Base-by-base conservation (phyloP, 164 flowering plant genomes). In the Tetrastigma voinierianum region DNA sequence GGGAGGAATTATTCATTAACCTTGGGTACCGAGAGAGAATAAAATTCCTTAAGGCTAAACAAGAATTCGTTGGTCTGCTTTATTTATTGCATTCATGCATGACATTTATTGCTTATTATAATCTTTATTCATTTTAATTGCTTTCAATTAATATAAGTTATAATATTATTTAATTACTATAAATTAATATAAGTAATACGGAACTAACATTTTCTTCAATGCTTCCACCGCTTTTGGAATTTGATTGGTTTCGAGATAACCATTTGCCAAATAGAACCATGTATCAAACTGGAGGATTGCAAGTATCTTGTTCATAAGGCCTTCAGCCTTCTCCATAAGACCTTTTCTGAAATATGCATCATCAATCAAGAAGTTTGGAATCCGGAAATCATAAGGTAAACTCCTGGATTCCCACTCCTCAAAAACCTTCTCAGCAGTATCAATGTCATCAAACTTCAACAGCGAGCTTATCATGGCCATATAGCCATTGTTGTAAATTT, bases 251-350 rank as follows among this genome's bases (percentile, higher is more conserved):
- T 62, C 43, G 2, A 75, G 19, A 66, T 77, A 79, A 2, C 72
- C 86, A 0, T 46, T 13, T 8, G 85, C 83, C 61, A 87, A 16
- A 56, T 51, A 46, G n/a, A 43, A 77, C 81, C 86, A 81, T 51
- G 84, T 76, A 2, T 21, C 47, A 0, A 64, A n/a, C 57, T 3
- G 3, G 3, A 13, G 81, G 84, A 16, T 46, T 75, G 23, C 71
- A 63, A 65, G 15, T 9, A 59, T 73, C 45, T 46, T 70, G 51
- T 67, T 24, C 24, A 84, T 20, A 19, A 80, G 17, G 19, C 48
- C 60, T 64, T 81, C 87, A 17, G 86, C 87, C 73, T 80, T 79
- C 73, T 70, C 83, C 12, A 78, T 9, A 47, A 59, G 64, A 24
- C 81, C 87, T 46, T 65, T 70, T 43, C 64, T 72, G 72, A 78